Percentiles rank a stretch among this genome's conserved stretches.
These are phyloP conservation scores for Stephania japonica DNA, from an alignment of 164 flowering plant genomes.

Conservation along the genomic window DNA sequence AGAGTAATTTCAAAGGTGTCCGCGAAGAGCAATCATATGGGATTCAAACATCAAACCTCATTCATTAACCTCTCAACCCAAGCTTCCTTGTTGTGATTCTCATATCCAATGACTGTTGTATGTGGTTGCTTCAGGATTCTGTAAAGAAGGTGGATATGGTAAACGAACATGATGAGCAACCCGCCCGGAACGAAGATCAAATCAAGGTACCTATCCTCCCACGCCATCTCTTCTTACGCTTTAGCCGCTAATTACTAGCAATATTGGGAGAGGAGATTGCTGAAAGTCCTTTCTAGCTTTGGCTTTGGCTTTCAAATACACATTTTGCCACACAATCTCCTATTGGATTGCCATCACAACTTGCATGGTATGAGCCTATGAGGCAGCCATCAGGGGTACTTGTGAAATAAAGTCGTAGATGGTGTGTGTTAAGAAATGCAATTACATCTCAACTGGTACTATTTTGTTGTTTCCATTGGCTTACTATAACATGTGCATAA, in stretches of 20 bases:
- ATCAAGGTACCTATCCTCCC: constrained; percentile 48
- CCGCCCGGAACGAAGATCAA: constrained; percentile 53
- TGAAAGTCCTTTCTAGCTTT: neutral
- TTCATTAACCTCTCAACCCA: constrained; percentile 56
- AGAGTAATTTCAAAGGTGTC: too few relatives aligned
- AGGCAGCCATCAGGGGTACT: too few relatives aligned
- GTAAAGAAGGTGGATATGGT: constrained; percentile 55
- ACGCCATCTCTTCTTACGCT: constrained; percentile 18
- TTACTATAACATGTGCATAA: too few relatives aligned
- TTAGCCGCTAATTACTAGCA: too few relatives aligned
- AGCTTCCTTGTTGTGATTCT: constrained; percentile 52
- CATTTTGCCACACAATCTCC: neutral
- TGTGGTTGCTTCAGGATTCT: constrained; percentile 34
- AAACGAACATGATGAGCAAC: constrained; percentile 46
- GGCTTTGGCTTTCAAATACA: neutral
- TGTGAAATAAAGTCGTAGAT: too few relatives aligned
- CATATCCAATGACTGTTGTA: constrained; percentile 56
- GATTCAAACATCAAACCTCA: constrained; percentile 29
- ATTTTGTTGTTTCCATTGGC: too few relatives aligned
- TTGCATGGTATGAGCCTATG: too few relatives aligned
- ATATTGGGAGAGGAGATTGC: neutral
- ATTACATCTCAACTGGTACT: too few relatives aligned
- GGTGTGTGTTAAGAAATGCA: too few relatives aligned
- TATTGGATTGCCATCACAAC: neutral
- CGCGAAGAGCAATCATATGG: neutral